Conservation (phyloP, 805 yeast genomes). For the Candida awuae region DNA sequence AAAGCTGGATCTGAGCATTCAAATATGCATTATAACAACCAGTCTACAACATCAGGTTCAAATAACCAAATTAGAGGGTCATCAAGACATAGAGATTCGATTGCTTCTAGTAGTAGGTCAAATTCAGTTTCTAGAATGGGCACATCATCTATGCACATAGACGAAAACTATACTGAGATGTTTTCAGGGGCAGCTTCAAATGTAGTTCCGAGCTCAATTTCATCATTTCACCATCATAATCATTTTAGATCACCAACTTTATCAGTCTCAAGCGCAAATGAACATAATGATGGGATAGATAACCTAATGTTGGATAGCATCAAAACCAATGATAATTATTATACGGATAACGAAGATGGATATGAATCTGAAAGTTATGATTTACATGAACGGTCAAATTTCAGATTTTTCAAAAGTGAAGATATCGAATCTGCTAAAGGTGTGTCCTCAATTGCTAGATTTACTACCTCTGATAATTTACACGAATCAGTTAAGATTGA, state of each 20-base stretch:
- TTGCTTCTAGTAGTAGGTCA: constrained; percentile 17
- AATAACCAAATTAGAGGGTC: constrained; percentile 14
- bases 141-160: constrained; percentile 25
- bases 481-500: constrained; percentile 42
- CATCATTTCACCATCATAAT: constrained; percentile 61
- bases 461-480: constrained; percentile 20
- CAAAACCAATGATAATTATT: constrained; percentile 8
- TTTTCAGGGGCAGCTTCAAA: constrained; percentile 74
- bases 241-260: constrained; percentile 20
- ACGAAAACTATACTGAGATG: constrained; percentile 62
- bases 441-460: constrained; percentile 58
- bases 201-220: constrained; percentile 67
- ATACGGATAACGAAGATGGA: constrained; percentile 29
- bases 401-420: constrained; percentile 75
- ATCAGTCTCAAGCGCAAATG: constrained; percentile 4
- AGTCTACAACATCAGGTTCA: neutral
- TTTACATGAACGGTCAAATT: constrained; percentile 36
- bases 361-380: constrained; percentile 30
- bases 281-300: constrained; percentile 3
- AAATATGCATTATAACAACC: neutral
- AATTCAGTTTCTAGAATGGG: constrained; percentile 4
- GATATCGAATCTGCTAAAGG: constrained; percentile 87
- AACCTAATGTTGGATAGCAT: constrained; percentile 4
- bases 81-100: constrained; percentile 27
- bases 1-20: neutral